Conservation (phyloP, 1,284 basidiomycete genomes). For the Trametes hirsuta region DNA sequence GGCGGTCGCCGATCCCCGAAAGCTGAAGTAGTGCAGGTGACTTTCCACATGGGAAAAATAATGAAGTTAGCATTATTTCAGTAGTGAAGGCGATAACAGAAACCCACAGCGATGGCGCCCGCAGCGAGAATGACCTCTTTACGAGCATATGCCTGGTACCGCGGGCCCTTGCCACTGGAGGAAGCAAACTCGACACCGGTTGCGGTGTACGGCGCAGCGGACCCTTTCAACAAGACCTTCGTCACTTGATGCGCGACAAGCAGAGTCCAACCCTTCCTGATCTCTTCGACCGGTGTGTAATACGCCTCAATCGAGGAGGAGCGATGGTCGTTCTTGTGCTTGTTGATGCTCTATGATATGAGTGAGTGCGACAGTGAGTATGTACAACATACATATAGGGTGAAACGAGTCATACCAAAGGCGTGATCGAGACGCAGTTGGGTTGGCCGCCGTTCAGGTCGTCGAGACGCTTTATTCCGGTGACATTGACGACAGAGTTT, state of each 20-base stretch:
- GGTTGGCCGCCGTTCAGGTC: slow-evolving; percentile 60
- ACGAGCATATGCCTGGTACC: slow-evolving; percentile 42
- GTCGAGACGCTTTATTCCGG: slow-evolving; percentile 47
- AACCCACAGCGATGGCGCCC: slow-evolving; percentile 34
- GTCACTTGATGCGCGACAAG: slow-evolving; percentile 50
- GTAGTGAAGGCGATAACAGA: too few relatives aligned
- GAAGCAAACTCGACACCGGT: slow-evolving; percentile 56
- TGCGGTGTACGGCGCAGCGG: slow-evolving; percentile 46
- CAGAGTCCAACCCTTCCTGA: slow-evolving; percentile 39
- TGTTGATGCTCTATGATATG: slow-evolving; percentile 35
- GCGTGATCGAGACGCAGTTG: slow-evolving; percentile 59
- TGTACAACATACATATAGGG: not conserved
- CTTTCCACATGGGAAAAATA: slow-evolving; percentile 21
- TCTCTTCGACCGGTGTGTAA: slow-evolving; percentile 41
- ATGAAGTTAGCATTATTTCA: too few relatives aligned
- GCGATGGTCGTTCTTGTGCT: slow-evolving; percentile 37
- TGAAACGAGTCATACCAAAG: slow-evolving; percentile 39
- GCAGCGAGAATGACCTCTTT: slow-evolving; percentile 59
- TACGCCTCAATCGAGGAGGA: slow-evolving; percentile 47
- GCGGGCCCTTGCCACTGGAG: slow-evolving; percentile 22
- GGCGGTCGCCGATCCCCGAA: slow-evolving; percentile 48
- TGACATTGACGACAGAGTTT: slow-evolving; percentile 48
- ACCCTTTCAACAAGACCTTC: slow-evolving; percentile 52
- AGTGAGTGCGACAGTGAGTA: not conserved
- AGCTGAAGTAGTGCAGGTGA: slow-evolving; percentile 46